Evolutionary conservation across 345 rosid species (phyloP), one percentile per base, ranked within the genome.

Genomic region (Hibiscus tridactylites): DNA sequence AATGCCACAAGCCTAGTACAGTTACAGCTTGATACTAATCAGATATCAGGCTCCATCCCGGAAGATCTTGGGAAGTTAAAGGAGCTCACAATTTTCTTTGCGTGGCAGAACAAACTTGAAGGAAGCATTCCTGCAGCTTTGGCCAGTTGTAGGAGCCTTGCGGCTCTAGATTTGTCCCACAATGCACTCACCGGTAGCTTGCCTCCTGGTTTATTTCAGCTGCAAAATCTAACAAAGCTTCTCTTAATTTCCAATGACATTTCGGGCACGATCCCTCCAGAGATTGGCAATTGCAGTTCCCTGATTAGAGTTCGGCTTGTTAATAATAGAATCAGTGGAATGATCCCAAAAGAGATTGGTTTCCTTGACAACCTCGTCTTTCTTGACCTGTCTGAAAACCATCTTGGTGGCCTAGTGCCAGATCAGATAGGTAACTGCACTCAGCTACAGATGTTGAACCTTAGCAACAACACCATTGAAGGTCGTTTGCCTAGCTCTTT

Each of bases 1-100:
- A 85, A 86, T 84, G 87, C 88, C 72, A 76, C 78, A 54, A 75
- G 76, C 70, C 89, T 94, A 59, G 68, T 83, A 46, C 93, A 86
- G 87, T 75, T 94, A 54, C 96, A 94, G 85, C 77, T 94, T 17
- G 96, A 93, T 70, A 82, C 83, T 9, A 94, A 94, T 78, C 83
- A 87, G 80, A 86, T 94, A 73, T 79, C 93, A 0, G 89, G 98
- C 52, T 68, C 80, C 19, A 85, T 94, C 72, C 97, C 97, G 0
- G 74, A 76, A 9, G 94, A 87, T 82, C 83, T 94, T 72, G 93
- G 95, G 74, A 70, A 76, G 74, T 77, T 91, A 71, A 88, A 82
- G 19, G 75, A 87, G 81, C 89, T 94, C 6, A 79, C 74, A 39
- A 88, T 85, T 75, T 85, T 91, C 79, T 88, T 88, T 61, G 90